phyloP scores from a whole-genome alignment of 768 basidiomycete genomes.

The Lyophyllum semitale region DNA sequence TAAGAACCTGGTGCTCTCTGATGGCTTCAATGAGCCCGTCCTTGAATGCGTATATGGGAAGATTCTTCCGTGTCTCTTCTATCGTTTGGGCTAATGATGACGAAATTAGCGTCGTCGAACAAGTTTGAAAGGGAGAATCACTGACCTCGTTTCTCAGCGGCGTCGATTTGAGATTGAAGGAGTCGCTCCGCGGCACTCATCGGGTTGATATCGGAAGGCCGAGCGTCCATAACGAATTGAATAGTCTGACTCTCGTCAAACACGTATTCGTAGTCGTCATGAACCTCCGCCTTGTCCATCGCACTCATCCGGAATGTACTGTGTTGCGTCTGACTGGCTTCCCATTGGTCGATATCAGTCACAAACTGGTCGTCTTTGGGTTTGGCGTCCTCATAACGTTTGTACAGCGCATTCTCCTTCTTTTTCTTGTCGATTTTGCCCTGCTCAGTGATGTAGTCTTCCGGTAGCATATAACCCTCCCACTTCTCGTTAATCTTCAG shows the following conservation, averaged over 20 bases:
- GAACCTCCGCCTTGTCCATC: constrained; percentile 80
- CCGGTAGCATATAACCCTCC: constrained; percentile 95
- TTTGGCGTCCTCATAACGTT: constrained; percentile 93
- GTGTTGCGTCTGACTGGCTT: constrained; percentile 85
- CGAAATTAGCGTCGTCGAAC: constrained; percentile 1
- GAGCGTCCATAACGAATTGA: constrained; percentile 86
- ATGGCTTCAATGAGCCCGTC: constrained; percentile 89
- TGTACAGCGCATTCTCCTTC: constrained; percentile 88
- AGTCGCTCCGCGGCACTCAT: constrained; percentile 86
- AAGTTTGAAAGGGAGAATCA: constrained; percentile 7
- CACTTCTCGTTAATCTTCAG: constrained; percentile 92
- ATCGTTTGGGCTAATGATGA: constrained; percentile 71
- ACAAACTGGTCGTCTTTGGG: constrained; percentile 92
- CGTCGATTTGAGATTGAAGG: constrained; percentile 85
- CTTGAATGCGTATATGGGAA: constrained; percentile 90
- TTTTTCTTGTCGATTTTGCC: constrained; percentile 98
- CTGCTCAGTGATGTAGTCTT: constrained; percentile 98
- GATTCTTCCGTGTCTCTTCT: constrained; percentile 89
- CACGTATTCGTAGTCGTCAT: constrained; percentile 93
- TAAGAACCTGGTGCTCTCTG: constrained; percentile 89
- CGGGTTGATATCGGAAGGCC: constrained; percentile 59
- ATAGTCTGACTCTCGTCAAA: constrained; percentile 99
- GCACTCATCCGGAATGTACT: constrained; percentile 92
- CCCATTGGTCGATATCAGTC: constrained; percentile 98
- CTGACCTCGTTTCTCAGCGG: constrained; percentile 87